A percentile compares a stretch with the other conserved stretches of the same genome.
These are phyloP conservation scores for Coelastrella sp. DNA, from an alignment of 139 green algal genomes.

Conservation along the genomic window DNA sequence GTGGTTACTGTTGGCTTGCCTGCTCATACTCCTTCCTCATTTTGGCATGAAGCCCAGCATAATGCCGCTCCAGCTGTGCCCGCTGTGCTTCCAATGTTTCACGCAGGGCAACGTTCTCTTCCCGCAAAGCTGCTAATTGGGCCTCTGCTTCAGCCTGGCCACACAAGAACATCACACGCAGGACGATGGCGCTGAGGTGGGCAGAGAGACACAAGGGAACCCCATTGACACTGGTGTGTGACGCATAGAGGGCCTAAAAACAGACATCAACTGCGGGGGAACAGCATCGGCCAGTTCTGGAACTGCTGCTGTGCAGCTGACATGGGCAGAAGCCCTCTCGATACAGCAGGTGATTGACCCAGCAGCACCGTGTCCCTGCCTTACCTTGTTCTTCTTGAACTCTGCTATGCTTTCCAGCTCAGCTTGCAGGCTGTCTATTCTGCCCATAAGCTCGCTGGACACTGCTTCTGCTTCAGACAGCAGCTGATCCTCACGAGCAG, in stretches of 20 bases:
- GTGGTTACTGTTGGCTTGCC: background rate
- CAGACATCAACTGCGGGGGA: no score
- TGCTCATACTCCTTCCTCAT: constrained; percentile 85
- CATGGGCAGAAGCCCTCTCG: no score
- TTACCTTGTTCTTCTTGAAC: constrained; percentile 62
- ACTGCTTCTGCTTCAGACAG: constrained; percentile 43
- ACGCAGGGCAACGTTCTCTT: constrained; percentile 75
- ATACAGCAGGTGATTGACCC: no score
- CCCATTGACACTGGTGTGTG: no score
- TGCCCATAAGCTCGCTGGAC: constrained; percentile 25
- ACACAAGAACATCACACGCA: background rate
- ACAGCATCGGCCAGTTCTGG: no score
- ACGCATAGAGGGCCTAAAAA: no score
- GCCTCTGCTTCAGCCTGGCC: constrained; percentile 56
- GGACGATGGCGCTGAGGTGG: background rate
- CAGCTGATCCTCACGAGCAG: constrained; percentile 41
- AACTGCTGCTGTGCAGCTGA: no score
- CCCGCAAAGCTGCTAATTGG: constrained; percentile 65
- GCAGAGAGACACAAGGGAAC: no score
- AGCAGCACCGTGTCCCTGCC: background rate
- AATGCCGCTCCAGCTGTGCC: constrained; percentile 77
- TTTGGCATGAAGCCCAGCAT: constrained; percentile 76
- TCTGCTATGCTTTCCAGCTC: constrained; percentile 57
- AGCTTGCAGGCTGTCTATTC: constrained; percentile 43
- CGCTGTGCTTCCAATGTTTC: constrained; percentile 67